Evolutionary conservation across 345 rosid species (phyloP).

Genomic region (Litchi chinensis): DNA sequence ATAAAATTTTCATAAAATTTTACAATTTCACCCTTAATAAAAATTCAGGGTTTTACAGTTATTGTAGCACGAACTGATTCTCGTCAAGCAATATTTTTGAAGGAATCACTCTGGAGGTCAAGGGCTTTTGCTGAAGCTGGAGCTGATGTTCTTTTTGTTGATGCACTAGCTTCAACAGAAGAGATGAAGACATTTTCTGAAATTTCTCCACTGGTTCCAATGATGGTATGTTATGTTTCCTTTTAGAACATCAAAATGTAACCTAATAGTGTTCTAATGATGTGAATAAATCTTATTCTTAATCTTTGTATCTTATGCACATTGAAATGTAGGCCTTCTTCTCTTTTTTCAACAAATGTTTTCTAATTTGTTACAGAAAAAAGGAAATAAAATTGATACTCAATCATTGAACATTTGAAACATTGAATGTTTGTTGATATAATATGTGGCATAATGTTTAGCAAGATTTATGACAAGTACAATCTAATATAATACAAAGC

Average conservation of each 20-base stretch:
- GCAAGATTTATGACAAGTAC: not conserved
- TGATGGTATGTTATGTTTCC: slow-evolving; percentile 58
- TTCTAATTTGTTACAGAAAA: not conserved
- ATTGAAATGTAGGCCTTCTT: not conserved
- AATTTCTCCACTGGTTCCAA: slow-evolving; percentile 78
- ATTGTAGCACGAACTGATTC: slow-evolving; percentile 88
- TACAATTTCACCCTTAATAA: too few relatives aligned
- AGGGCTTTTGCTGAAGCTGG: slow-evolving; percentile 95
- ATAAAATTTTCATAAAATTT: too few relatives aligned
- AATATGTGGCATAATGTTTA: not conserved
- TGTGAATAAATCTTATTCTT: not conserved
- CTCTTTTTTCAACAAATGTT: not conserved
- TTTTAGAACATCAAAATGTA: not conserved
- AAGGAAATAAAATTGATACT: not conserved
- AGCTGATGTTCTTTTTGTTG: slow-evolving; percentile 86
- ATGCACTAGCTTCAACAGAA: slow-evolving; percentile 80
- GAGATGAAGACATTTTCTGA: slow-evolving; percentile 95
- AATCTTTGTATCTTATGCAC: not conserved
- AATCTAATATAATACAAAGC: not conserved
- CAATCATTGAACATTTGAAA: not conserved
- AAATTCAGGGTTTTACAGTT: slow-evolving; percentile 76
- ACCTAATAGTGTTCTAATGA: not conserved
- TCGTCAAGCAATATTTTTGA: slow-evolving; percentile 76
- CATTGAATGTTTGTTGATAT: not conserved
- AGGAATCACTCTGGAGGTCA: slow-evolving; percentile 82